Evolutionary conservation across 2,329 filamentous ascomycete genomes (phyloP), one percentile per base, ranked within the genome.

Genomic region (Xylaria sp.): DNA sequence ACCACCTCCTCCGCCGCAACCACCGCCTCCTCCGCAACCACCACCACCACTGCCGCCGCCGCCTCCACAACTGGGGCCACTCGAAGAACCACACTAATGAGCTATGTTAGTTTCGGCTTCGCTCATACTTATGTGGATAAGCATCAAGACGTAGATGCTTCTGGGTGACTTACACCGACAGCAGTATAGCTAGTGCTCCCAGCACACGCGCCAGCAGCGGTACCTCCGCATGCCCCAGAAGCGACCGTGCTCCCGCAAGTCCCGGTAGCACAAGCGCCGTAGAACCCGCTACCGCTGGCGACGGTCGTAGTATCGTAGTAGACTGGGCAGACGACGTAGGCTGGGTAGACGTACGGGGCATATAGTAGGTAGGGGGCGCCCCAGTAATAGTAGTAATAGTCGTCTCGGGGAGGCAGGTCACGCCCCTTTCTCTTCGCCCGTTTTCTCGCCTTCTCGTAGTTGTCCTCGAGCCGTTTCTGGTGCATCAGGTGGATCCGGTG

Each of bases 361-460:
- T 85, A 85, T 76, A 85, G 82, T 66, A 82, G 78, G 68, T 86
- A 87, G 0, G 80, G 77, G 58, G 85, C 85, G 0, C 86, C 86
- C 87, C 87, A 88, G 74, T 87, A 82, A 59, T 81, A 75, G 66
- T 73, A 65, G 50, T 85, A 85, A 64, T 85, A 88, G 47, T 84
- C 76, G 3, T 86, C 81, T n/a, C 80, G 77, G 0, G 81, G 78
- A 1, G 86, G 86, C 3, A 87, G 71, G 0, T 78, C 78, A 3
- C 85, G 79, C 3, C 85, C 85, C 67, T 84, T 85, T 68, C 82
- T 84, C 67, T 80, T 78, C 0, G 86, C 86, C 1, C 86, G 82
- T 51, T 80, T 82, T 19, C 78, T 77, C 0, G 87, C 87, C 69
- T 85, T 86, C 30, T 81, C 78, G 76, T 93, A 93, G 36, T 86